phyloP scores from a whole-genome alignment of 2,329 filamentous ascomycete species.

The Apiospora sp. region DNA sequence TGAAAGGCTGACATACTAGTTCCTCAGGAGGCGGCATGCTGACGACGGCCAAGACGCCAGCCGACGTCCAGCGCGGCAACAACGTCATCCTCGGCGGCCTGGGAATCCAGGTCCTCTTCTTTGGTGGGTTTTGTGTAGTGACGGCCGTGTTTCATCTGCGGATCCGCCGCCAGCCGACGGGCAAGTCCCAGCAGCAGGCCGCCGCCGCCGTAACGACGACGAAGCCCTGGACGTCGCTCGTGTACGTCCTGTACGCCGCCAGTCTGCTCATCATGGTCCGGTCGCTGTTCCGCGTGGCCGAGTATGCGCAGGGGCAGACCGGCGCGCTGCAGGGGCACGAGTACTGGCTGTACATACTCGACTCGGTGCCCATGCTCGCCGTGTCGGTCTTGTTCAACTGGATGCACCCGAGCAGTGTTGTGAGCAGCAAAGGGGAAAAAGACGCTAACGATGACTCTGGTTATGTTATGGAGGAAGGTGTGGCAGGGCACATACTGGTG shows the following conservation, averaged over 20 bases:
- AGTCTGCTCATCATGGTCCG: constrained; percentile 55
- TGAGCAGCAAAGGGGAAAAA: neutral
- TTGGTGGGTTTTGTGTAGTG: constrained; percentile 55
- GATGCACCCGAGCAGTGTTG: constrained; percentile 31
- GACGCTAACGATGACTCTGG: neutral
- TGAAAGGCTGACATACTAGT: neutral
- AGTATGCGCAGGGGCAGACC: constrained; percentile 53
- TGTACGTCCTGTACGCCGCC: constrained; percentile 31
- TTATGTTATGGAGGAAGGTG: neutral
- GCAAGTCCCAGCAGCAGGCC: constrained; percentile 27
- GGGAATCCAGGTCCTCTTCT: constrained; percentile 57
- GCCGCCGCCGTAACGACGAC: constrained; percentile 21
- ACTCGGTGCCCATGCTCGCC: constrained; percentile 37
- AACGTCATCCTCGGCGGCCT: constrained; percentile 57
- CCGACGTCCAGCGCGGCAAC: constrained; percentile 45
- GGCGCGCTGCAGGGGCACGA: constrained; percentile 55
- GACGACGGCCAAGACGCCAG: constrained; percentile 37
- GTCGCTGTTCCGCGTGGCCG: constrained; percentile 55
- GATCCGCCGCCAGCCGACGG: constrained; percentile 42
- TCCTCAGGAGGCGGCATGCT: constrained; percentile 50
- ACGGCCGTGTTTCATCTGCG: constrained; percentile 55
- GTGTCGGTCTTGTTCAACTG: constrained; percentile 30
- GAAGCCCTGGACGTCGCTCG: constrained; percentile 31
- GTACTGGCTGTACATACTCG: constrained; percentile 55
- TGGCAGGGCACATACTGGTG: neutral